A percentile compares a stretch with the other conserved stretches of the same genome.
Evolutionary conservation across 306 rosid genomes (phyloP).

Genomic region (Rubus parviflorus): DNA sequence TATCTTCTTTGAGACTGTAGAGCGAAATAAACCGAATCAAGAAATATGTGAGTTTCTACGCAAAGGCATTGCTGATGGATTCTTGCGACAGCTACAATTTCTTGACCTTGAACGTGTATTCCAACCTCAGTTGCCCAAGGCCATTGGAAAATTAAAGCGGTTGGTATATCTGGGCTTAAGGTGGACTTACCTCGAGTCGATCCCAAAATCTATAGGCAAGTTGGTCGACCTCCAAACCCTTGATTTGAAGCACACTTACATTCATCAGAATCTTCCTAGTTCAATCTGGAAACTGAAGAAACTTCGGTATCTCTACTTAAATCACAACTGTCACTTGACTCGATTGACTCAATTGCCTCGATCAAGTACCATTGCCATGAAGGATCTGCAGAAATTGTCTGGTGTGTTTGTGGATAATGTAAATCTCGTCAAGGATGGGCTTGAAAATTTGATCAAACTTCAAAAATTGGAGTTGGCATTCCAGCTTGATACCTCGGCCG

Average conservation of each 20-base stretch:
- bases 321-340: neutral
- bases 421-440: neutral
- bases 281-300: slow-evolving; percentile 25
- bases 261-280: neutral
- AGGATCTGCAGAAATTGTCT: slow-evolving; percentile 17
- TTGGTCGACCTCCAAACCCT: slow-evolving; percentile 19
- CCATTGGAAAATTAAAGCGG: slow-evolving; percentile 5
- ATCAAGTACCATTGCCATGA: neutral
- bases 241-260: slow-evolving; percentile 19
- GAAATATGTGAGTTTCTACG: slow-evolving; percentile 7
- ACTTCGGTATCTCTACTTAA: slow-evolving; percentile 20
- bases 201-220: slow-evolving; percentile 23
- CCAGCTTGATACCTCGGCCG: neutral
- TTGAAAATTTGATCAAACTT: slow-evolving; percentile 18
- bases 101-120: slow-evolving; percentile 36
- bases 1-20: neutral
- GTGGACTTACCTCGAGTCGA: slow-evolving; percentile 14
- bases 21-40: neutral
- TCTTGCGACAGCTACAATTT: neutral
- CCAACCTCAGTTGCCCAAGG: slow-evolving; percentile 12
- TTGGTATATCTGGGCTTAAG: slow-evolving; percentile 27
- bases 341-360: neutral
- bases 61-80: slow-evolving; percentile 1
- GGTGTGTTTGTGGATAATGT: slow-evolving; percentile 22
- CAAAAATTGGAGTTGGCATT: slow-evolving; percentile 19